Evolutionary conservation across 306 rosid genomes (phyloP), one percentile per base, ranked within the genome.

Genomic region (Vigna mungo): DNA sequence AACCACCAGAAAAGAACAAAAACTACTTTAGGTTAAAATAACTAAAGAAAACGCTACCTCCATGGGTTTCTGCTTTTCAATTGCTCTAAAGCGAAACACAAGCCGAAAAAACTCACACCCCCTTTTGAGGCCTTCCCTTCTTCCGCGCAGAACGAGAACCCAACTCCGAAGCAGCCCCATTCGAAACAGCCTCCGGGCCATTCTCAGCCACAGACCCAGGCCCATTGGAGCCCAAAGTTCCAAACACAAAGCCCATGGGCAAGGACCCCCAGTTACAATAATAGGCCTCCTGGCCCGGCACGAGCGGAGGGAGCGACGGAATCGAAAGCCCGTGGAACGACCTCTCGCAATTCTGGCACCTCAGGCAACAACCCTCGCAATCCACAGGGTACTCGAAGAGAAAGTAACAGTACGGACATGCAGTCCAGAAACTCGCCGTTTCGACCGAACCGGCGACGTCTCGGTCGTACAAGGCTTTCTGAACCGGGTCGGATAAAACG

Each of bases 371-470:
- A 0, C 87, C 91, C 81, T 91, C 93, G 68, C 89, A 96, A 68
- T 84, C 88, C 84, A 84, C 78, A 36, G 90, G 88, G 67, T 89
- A 96, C 86, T 95, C 97, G 46, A 83, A 95, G 82, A 95, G 17
- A 4, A 71, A 69, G 56, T 83, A 95, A 64, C 99, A 95, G 84
- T 95, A 95, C 0, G 99, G 98, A 18, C 99, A 96, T n/a, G 92
- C 88, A 16, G 98, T 96, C 99, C 99, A 96, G 84, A 96, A 95
- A 25, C 78, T 90, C 62, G 59, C 66, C 48, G 86, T 15, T 15
- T 27, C n/a, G n/a, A 0, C 73, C 77, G 51, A 27, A 39, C 21
- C 58, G 58, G 82, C 41, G 51, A 68, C 56, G 83, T 85, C 91
- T 53, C 71, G 51, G 46, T 95, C 97, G 81, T 85, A 95, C 2